Percentiles rank a stretch among this genome's conserved stretches.
phyloP scores from a whole-genome alignment of 352 stramenopile species.

The Phytophthora sansomeana region DNA sequence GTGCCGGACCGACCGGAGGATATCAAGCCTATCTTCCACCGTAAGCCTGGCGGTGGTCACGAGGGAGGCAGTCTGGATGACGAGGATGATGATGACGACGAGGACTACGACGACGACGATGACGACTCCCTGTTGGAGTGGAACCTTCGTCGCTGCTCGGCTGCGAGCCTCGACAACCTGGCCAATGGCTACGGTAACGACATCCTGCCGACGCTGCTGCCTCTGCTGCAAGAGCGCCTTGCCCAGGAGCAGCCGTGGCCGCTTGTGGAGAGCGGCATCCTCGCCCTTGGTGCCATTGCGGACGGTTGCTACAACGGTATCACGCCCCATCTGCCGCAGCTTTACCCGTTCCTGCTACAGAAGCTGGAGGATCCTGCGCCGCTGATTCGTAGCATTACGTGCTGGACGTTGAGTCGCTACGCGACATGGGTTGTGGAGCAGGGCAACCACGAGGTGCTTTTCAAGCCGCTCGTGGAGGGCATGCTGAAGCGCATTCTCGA shows the following conservation, averaged over 20 bases:
- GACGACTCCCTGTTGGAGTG: slow-evolving; percentile 96
- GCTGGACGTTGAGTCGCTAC: slow-evolving; percentile 95
- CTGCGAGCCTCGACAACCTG: slow-evolving; percentile 95
- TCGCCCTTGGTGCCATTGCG: slow-evolving; percentile 95
- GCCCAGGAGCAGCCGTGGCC: slow-evolving; percentile 92
- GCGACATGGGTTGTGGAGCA: slow-evolving; percentile 93
- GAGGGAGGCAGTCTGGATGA: slow-evolving; percentile 45
- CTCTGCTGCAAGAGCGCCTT: slow-evolving; percentile 92
- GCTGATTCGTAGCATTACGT: slow-evolving; percentile 94
- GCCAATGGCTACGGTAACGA: slow-evolving; percentile 93
- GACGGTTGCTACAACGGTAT: slow-evolving; percentile 95
- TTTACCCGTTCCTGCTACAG: slow-evolving; percentile 96
- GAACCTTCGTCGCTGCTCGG: slow-evolving; percentile 95
- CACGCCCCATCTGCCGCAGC: slow-evolving; percentile 88
- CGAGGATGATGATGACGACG: slow-evolving; percentile 90
- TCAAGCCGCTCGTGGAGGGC: slow-evolving; percentile 83
- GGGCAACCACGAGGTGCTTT: slow-evolving; percentile 79
- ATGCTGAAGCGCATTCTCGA: slow-evolving; percentile 92
- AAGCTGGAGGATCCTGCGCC: slow-evolving; percentile 91
- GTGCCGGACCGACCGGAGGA: slow-evolving; percentile 92
- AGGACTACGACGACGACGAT: slow-evolving; percentile 90
- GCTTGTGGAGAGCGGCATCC: slow-evolving; percentile 95
- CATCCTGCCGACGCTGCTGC: slow-evolving; percentile 94
- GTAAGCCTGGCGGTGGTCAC: slow-evolving; percentile 45
- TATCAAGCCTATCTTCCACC: slow-evolving; percentile 91